Base-by-base conservation (phyloP, 495 filamentous ascomycete genomes). In the Neurospora tetrasperma region DNA sequence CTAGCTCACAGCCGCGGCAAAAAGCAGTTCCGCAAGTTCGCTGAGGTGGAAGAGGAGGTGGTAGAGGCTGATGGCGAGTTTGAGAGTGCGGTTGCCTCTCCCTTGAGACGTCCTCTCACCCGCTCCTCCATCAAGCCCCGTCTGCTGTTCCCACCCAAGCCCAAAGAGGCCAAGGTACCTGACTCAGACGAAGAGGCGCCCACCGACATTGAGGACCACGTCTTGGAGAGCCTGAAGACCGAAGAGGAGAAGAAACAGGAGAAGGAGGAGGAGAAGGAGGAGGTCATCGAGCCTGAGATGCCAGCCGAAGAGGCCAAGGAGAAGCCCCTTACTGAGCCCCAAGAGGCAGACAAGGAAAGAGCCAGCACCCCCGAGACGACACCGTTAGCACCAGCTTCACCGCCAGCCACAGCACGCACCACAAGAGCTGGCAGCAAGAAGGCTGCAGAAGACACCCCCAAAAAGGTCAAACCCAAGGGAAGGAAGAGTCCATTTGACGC, bases 101-200 rank as follows among this genome's bases (percentile, higher is more conserved):
- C 82, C 5, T 80, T 78, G 38, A 76, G 83, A 42, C 86, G 88
- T 31, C 88, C 90, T 39, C 78, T 93, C 27, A 92, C 90, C 40
- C 90, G 93, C 69, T 89, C 90, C 0, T 87, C 90, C 3, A 87
- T 97, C 82, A 93, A 93, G 78, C 95, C 95, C 3, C 91, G 94
- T 43, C 86, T 94, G 16, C 89, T 99, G 11, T 99, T 97, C 83
- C 90, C 93, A 16, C 81, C 84, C 27, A 42, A 69, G 73, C 87
- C 87, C 70, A 79, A 79, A 27, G 82, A 81, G 35, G 84, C 86
- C 44, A 81, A 85, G 69, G 81, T 85, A 72, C n/a, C 72, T n/a
- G 85, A 88, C 44, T 90, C 91, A 43, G 89, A 91, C 38, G 82
- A 86, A 31, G 81, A 85, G 40, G 83, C 84, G 0, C 76, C 74